Evolutionary conservation across 176 grass and related monocot genomes (phyloP).

Genomic region (Pontederia crassipes): DNA sequence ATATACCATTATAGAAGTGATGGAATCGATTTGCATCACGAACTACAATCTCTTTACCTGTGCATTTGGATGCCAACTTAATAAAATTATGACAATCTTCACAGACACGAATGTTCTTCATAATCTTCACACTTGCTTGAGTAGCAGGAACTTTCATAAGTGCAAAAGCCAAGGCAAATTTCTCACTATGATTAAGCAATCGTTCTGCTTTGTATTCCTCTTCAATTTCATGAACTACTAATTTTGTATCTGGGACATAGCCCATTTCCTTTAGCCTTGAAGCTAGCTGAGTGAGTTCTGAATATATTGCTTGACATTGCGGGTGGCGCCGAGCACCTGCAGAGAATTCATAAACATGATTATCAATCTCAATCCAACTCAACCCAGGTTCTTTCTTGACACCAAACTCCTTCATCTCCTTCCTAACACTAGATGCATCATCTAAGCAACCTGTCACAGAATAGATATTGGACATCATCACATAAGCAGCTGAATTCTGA

Average conservation of each 20-base stretch:
- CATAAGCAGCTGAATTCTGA: constrained; percentile 13
- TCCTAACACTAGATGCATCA: constrained; percentile 17
- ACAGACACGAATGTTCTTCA: constrained; percentile 9
- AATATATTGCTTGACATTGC: constrained; percentile 5
- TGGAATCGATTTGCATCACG: constrained; percentile 16
- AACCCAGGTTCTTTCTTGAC: constrained; percentile 18
- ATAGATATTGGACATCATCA: constrained; percentile 18
- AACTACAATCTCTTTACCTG: constrained; percentile 7
- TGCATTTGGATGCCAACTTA: constrained; percentile 5
- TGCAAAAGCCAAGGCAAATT: constrained; percentile 13
- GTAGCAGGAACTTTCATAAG: constrained; percentile 6
- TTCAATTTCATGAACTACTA: constrained; percentile 3
- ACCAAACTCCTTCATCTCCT: constrained; percentile 11
- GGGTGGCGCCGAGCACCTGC: constrained; percentile 5
- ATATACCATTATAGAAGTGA: constrained; percentile 6
- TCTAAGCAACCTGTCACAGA: background rate
- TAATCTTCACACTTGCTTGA: constrained; percentile 1
- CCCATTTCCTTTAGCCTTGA: constrained; percentile 13
- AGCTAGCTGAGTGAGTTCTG: constrained; percentile 1
- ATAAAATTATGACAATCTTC: constrained; percentile 12
- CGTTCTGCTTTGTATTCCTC: constrained; percentile 2
- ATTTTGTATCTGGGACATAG: constrained; percentile 2
- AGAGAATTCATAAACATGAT: constrained; percentile 13
- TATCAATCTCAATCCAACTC: constrained; percentile 18
- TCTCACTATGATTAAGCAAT: constrained; percentile 12